Base-by-base conservation (phyloP, 108 stramenopile genomes). In the Nitzschia sp. region DNA sequence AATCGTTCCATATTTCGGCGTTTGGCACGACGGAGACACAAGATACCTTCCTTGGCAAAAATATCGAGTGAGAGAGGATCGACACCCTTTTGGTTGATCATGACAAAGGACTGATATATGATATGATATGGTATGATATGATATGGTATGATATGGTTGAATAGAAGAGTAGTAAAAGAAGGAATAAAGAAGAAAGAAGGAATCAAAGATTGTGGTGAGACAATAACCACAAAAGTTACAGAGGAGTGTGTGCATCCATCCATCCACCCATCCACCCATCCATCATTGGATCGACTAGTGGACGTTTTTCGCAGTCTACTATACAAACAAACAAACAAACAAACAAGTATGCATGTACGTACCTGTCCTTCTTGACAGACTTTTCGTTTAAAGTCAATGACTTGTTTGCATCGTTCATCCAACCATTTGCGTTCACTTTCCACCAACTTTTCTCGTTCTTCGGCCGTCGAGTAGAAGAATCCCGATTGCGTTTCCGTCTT, bases 81-180 rank as follows among this genome's bases (percentile, higher is more conserved):
- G 71, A 99, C 96, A 58, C 99, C 99, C 85, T 99, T 99, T 85
- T 99, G 99, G 83, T 99, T 99, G 81, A 98, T 95, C 63, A 99
- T 88, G 36, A 97, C 95, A 86, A 99, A 99, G 21, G 92, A 81
- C 78, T 81, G 46, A 35, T 19, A 59, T 35, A 17, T 15, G 35
- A 16, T 15, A n/a, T 34, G 38, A 36, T n/a, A 32, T 26, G 38
- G 38, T 34, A 19, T 6, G 23, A 19, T 0, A 32, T 41, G 13
- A 6, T 41, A 9, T 41, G 9, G 28, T 28, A 29, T 28, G 46
- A 31, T 13, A 28, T 9, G 61, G 5, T 53, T 33, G 35, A 26
- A 38, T 48, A 17, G 55, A 54, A 59, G 31, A 41, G 30, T 3
- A 36, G 5, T 23, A 33, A 35, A 58, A 32, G 2, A 57, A 23